Conservation (phyloP, 805 yeast genomes). For the Candida oleophila region DNA sequence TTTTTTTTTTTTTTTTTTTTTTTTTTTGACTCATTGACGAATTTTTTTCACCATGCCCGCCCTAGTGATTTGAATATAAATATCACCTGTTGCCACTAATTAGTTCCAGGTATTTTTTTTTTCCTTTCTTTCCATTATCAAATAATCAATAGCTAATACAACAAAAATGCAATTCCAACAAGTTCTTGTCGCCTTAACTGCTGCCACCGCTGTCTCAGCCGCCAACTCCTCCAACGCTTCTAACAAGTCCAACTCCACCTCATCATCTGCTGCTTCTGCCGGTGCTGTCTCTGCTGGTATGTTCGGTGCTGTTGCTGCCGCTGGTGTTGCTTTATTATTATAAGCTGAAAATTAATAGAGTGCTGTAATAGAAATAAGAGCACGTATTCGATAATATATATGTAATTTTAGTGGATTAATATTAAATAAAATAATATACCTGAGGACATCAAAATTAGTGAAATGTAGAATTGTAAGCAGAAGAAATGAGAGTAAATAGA, state of each 20-base stretch:
- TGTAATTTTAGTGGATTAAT: conserved; percentile 6
- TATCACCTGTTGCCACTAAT: background rate
- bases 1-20: conserved; percentile 1
- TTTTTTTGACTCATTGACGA: background rate
- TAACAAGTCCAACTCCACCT: conserved; percentile 38
- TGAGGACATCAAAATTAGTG: background rate
- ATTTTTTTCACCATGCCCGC: background rate
- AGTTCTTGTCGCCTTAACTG: conserved; percentile 67
- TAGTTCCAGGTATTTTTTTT: conserved; percentile 1
- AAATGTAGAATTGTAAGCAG: background rate
- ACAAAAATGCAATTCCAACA: conserved; percentile 69
- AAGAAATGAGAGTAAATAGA: background rate
- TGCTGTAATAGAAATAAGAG: background rate
- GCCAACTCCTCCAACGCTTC: conserved; percentile 44
- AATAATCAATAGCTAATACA: conserved; percentile 6
- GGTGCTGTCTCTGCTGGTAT: conserved; percentile 67
- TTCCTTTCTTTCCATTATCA: background rate
- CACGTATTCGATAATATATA: conserved; percentile 4
- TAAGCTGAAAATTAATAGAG: conserved; percentile 14
- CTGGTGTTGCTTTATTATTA: conserved; percentile 63
- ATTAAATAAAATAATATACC: conserved; percentile 1
- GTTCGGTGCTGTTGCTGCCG: conserved; percentile 82
- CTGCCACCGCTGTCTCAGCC: conserved; percentile 68
- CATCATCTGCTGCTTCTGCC: conserved; percentile 42
- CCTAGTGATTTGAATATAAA: background rate